These are phyloP conservation scores for Exserohilum rostratum DNA, from an alignment of 2,329 filamentous ascomycete genomes.

Conservation along the genomic window DNA sequence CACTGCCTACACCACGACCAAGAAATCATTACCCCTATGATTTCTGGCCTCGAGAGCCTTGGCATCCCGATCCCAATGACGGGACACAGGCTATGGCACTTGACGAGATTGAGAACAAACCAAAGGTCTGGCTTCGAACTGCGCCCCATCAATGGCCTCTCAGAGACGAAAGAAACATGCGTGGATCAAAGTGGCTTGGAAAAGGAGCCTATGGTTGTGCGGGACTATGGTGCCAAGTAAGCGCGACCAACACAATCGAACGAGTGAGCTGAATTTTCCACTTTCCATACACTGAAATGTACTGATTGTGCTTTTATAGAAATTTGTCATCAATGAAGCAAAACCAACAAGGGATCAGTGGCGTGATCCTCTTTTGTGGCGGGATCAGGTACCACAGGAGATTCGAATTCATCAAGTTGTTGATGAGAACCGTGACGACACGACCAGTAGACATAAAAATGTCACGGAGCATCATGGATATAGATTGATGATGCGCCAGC, in stretches of 20 bases:
- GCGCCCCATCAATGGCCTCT: not conserved
- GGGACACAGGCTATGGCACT: not conserved
- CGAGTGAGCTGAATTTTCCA: not conserved
- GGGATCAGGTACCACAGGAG: constrained; percentile 3
- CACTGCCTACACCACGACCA: not conserved
- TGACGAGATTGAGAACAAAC: not conserved
- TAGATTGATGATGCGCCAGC: constrained; percentile 6
- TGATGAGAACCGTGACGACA: not conserved
- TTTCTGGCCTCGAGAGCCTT: not conserved
- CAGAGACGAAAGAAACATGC: not conserved
- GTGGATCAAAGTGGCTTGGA: not conserved
- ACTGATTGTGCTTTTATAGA: not conserved
- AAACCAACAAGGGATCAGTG: not conserved
- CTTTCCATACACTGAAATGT: not conserved
- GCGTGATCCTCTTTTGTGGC: constrained; percentile 1
- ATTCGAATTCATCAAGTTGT: constrained; percentile 5
- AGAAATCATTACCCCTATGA: not conserved
- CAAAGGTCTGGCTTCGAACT: not conserved
- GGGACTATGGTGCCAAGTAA: not conserved
- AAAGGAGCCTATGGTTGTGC: not conserved
- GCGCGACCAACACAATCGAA: not conserved
- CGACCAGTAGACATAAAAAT: not conserved
- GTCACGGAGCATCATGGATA: constrained; percentile 2
- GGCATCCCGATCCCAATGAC: not conserved
- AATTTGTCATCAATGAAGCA: not conserved